Conservation (phyloP, 2,329 filamentous ascomycete genomes). For the Penicillium sp. region DNA sequence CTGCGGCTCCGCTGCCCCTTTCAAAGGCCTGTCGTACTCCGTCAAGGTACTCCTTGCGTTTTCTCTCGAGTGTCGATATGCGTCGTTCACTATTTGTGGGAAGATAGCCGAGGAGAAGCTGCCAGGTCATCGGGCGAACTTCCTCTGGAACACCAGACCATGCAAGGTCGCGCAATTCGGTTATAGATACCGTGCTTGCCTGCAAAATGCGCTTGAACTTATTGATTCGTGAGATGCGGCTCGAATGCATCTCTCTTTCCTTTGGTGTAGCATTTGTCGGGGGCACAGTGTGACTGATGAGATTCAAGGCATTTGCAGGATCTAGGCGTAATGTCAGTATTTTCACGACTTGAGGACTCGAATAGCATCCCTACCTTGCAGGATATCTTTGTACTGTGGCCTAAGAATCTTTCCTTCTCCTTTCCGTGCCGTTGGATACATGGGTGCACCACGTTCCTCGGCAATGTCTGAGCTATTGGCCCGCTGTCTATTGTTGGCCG, state of each 20-base stretch:
- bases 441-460: slow-evolving; percentile 76
- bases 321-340: slow-evolving; percentile 39
- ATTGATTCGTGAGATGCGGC: slow-evolving; percentile 89
- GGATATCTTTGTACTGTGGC: slow-evolving; percentile 95
- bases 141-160: slow-evolving; percentile 96
- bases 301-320: slow-evolving; percentile 89
- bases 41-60: slow-evolving; percentile 94
- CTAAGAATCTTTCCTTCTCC: slow-evolving; percentile 91
- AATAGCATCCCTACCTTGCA: slow-evolving; percentile 56
- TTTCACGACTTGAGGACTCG: not conserved
- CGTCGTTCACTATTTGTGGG: slow-evolving; percentile 94
- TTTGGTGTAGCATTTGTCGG: slow-evolving; percentile 73
- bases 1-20: slow-evolving; percentile 46
- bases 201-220: slow-evolving; percentile 97
- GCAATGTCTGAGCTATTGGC: slow-evolving; percentile 93
- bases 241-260: slow-evolving; percentile 80
- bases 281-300: slow-evolving; percentile 82
- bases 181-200: slow-evolving; percentile 80
- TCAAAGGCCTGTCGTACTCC: slow-evolving; percentile 72
- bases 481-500: slow-evolving; percentile 57
- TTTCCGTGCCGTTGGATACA: slow-evolving; percentile 85
- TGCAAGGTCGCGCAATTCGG: slow-evolving; percentile 78
- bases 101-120: slow-evolving; percentile 88
- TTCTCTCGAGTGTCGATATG: slow-evolving; percentile 84
- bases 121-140: slow-evolving; percentile 98